Conservation (phyloP, 2,329 filamentous ascomycete genomes). For the Metarhizium sp. region DNA sequence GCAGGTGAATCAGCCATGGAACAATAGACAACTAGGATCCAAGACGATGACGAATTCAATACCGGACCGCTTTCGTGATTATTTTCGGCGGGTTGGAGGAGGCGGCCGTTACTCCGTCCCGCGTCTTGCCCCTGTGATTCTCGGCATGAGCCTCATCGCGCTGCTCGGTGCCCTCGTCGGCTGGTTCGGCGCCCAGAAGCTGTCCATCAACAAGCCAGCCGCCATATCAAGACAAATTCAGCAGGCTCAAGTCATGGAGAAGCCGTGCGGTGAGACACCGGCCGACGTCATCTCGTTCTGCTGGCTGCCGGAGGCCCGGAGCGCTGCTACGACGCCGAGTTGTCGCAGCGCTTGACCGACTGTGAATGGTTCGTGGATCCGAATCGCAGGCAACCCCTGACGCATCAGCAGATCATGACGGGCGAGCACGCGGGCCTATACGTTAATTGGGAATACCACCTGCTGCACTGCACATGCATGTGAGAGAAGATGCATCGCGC, state of each 20-base stretch:
- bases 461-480: conserved; percentile 6
- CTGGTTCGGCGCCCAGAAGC: too few species aligned
- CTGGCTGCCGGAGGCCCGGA: conserved; percentile 1
- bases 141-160: too few species aligned
- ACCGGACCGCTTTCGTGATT: too few species aligned
- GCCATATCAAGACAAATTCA: too few species aligned
- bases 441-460: conserved; percentile 7
- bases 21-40: too few species aligned
- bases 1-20: too few species aligned
- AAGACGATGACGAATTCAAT: too few species aligned
- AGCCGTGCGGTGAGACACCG: conserved; percentile 2
- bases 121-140: too few species aligned
- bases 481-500: conserved; percentile 8
- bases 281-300: conserved; percentile 4
- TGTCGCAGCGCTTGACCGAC: not conserved
- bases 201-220: too few species aligned
- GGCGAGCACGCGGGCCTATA: conserved; percentile 3
- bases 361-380: conserved; percentile 2
- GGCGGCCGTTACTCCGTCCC: too few species aligned
- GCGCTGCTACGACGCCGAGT: conserved; percentile 4
- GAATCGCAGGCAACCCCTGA: conserved; percentile 1
- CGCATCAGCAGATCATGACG: conserved; percentile 3
- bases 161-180: too few species aligned
- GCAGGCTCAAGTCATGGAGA: not conserved
- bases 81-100: too few species aligned